Evolutionary conservation across 257 asterid species (phyloP), one percentile per base, ranked within the genome.

Genomic region (Penstemon barbatus): DNA sequence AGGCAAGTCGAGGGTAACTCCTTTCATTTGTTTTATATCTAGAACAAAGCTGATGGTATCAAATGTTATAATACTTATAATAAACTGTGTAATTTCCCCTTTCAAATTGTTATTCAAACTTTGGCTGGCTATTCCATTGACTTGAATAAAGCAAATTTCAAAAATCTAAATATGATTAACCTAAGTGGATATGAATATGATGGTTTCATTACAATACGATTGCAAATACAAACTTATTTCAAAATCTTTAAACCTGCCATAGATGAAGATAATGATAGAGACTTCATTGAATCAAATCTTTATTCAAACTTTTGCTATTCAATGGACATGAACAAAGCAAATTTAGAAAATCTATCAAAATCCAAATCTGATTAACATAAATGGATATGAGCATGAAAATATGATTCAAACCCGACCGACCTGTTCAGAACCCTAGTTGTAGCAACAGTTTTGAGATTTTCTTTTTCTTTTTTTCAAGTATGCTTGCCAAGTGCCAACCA

Each of bases 1-100:
- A 70, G 74, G 76, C 66, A 68, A 69, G 80, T 73, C 61, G 81
- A 75, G 66, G 39, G 36, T 66, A 71, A 60, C 52, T 73, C 46
- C 70, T 62, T 56, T 71, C 60, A 25, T 25, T 25, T 66, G 63
- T 52, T 59, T 5, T 9, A 69, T 76, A 56, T 43, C 37, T 36
- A 15, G 41, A 4, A 55, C n/a, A 65, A 46, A 40, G 48, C 37
- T 65, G 49, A 37, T 51, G 41, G 8, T 53, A 39, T 41, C 10
- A 18, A 40, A 43, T 63, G 54, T 74, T 75, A 75, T 61, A 65
- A 81, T 72, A 63, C 45, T 74, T 75, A 75, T 61, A 65, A 81
- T 72, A 63, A 52, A 42, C 63, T 55, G 51, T 57, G 61, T 71
- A 61, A 66, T 70, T 61, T 65, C 15, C 55, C 57, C n/a, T 56